Conservation (phyloP, 2,329 filamentous ascomycete genomes). For the Fusarium virguliforme region DNA sequence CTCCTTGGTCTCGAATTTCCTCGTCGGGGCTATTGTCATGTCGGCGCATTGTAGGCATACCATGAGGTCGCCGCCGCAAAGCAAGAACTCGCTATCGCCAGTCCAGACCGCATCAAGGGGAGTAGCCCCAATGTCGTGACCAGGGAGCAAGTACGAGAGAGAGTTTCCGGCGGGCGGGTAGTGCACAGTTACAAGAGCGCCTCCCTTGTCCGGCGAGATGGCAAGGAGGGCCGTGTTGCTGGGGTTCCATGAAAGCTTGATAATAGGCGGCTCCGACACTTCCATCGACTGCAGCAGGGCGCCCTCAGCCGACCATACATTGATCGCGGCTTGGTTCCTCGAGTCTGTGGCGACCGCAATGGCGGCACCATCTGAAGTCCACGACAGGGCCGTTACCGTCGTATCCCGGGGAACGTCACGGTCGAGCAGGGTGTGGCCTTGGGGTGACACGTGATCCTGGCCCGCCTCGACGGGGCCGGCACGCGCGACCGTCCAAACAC, state of each 20-base stretch:
- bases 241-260: slow-evolving; percentile 75
- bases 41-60: slow-evolving; percentile 65
- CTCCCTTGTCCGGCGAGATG: slow-evolving; percentile 70
- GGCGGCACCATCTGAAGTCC: slow-evolving; percentile 70
- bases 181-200: slow-evolving; percentile 71
- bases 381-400: slow-evolving; percentile 73
- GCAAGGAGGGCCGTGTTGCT: slow-evolving; percentile 69
- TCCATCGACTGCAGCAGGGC: slow-evolving; percentile 68
- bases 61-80: slow-evolving; percentile 72
- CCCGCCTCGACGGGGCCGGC: slow-evolving; percentile 62
- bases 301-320: slow-evolving; percentile 71
- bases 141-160: slow-evolving; percentile 64
- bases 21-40: slow-evolving; percentile 62
- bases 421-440: slow-evolving; percentile 64
- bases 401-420: slow-evolving; percentile 68
- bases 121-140: slow-evolving; percentile 67
- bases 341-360: slow-evolving; percentile 74
- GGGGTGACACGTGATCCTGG: slow-evolving; percentile 61
- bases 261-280: slow-evolving; percentile 72
- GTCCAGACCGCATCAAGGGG: slow-evolving; percentile 74
- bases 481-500: slow-evolving; percentile 76
- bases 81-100: slow-evolving; percentile 70
- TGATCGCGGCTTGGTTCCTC: slow-evolving; percentile 67
- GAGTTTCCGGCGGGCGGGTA: slow-evolving; percentile 62
- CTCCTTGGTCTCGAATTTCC: slow-evolving; percentile 68